A percentile compares a stretch with the other conserved stretches of the same genome.
Evolutionary conservation across 2,329 filamentous ascomycete species (phyloP).

Genomic region (Colletotrichum sp.): DNA sequence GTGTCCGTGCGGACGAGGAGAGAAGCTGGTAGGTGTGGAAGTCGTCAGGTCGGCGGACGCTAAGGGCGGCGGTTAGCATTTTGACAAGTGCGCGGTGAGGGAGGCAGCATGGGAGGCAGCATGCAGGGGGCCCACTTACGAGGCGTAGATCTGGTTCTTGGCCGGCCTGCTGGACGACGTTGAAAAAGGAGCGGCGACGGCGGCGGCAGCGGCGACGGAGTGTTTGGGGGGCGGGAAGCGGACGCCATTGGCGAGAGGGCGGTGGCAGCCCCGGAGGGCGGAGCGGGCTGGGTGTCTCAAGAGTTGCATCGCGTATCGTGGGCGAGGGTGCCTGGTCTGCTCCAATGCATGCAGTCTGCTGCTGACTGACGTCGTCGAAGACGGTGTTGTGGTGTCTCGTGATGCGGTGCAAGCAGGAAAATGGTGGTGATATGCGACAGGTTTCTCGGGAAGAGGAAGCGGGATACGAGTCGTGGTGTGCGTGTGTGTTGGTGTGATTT

Average conservation of each 20-base stretch:
- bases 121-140: conserved; percentile 29
- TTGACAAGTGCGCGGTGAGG: not conserved
- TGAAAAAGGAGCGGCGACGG: conserved; percentile 7
- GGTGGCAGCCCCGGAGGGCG: conserved; percentile 2
- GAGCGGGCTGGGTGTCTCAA: conserved; percentile 7
- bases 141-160: conserved; percentile 39
- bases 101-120: not conserved
- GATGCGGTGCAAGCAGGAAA: not conserved
- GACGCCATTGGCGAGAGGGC: not conserved
- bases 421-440: not conserved
- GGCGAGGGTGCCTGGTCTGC: not conserved
- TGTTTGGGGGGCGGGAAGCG: not conserved
- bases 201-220: not conserved
- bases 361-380: conserved; percentile 5
- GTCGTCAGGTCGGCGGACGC: conserved; percentile 59
- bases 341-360: not conserved
- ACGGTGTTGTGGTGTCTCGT: not conserved
- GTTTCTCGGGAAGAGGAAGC: not conserved
- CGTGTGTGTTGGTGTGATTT: not conserved
- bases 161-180: conserved; percentile 18
- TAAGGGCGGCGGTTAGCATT: conserved; percentile 28
- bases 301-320: not conserved
- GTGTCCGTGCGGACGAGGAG: conserved; percentile 56
- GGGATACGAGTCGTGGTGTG: not conserved
- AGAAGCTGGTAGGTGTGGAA: conserved; percentile 62